These are phyloP conservation scores for Clarireedia paspali DNA, from an alignment of 2,329 filamentous ascomycete species.

Conservation along the genomic window DNA sequence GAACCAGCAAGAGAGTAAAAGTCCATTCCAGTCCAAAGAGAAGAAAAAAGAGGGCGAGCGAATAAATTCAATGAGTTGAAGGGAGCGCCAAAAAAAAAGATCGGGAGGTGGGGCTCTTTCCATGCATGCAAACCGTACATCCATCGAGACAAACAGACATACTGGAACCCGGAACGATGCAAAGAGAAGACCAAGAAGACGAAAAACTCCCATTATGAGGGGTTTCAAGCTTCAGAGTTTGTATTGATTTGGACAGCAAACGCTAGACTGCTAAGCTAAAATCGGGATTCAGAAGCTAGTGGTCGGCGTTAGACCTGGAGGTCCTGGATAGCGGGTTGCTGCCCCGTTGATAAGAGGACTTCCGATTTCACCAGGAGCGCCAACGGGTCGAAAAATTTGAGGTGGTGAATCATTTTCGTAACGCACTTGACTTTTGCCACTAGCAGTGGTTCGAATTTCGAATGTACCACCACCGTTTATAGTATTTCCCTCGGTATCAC, in stretches of 20 bases:
- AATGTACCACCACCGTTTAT: conserved; percentile 91
- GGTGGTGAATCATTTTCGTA: conserved; percentile 47
- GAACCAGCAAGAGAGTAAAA: no score
- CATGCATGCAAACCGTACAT: no score
- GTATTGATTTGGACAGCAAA: conserved; percentile 1
- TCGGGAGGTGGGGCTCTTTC: no score
- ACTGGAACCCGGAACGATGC: no score
- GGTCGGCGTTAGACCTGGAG: conserved; percentile 2
- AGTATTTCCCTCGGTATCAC: conserved; percentile 80
- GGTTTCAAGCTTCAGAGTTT: not conserved
- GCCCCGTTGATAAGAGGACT: conserved; percentile 48
- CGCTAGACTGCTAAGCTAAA: not conserved
- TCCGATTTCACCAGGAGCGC: conserved; percentile 61
- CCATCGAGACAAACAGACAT: no score
- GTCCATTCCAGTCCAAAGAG: no score
- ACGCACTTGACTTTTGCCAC: conserved; percentile 34
- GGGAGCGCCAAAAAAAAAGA: no score
- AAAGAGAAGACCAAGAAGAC: no score
- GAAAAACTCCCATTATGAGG: not conserved
- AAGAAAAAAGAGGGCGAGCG: no score
- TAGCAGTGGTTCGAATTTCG: conserved; percentile 35
- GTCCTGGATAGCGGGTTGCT: conserved; percentile 2
- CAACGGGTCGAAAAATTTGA: conserved; percentile 34
- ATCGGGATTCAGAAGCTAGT: conserved; percentile 2
- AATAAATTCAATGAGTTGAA: no score